Base-by-base conservation (phyloP, 352 stramenopile genomes). In the Phytophthora cryptogea region DNA sequence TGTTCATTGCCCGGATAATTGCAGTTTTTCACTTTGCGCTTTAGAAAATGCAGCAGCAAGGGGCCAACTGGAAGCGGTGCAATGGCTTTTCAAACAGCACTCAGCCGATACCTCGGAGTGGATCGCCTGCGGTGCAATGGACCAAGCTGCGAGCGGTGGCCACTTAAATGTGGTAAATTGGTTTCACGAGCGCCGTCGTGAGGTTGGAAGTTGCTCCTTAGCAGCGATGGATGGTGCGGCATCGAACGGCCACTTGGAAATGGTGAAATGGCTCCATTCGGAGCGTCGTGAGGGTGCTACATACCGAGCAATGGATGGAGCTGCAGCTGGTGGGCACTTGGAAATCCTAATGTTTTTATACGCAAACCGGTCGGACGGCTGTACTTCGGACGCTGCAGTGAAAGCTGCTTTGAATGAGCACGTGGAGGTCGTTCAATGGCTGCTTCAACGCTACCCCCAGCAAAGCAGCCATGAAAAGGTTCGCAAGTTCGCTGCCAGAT, bases 341-440 rank as follows among this genome's bases (percentile, higher is more conserved):
- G 59, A 77, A 26, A 45, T 76, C 2, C 32, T 80, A 28, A 39
- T 70, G 31, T 77, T 71, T 40, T 55, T 80, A n/a, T 54, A 72
- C n/a, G 33, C 33, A 8, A 39, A 75, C 28, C 53, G 62, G 13
- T 54, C 33, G 1, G 59, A 69, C 14, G 63, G 68, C 3, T 76
- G 59, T 31, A 72, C 60, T 5, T 73, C 64, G n/a, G 59, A 73
- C 42, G 63, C 58, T 20, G 36, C 46, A 13, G 43, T 67, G 16
- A 50, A 62, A 5, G 62, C 66, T 47, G 63, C 67, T 40, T 8
- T 58, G 26, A 67, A 68, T 20, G 63, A 71, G 8, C 62, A 75
- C 27, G 53, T 63, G n/a, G 62, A 75, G 28, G 52, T 63, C 36
- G 62, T 75, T 1, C 62, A 72, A 42, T 72, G 67, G 67, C n/a